A percentile compares a stretch with the other conserved stretches of the same genome.
These are phyloP conservation scores for Podaxis pistillaris DNA, from an alignment of 768 basidiomycete species.

Conservation along the genomic window DNA sequence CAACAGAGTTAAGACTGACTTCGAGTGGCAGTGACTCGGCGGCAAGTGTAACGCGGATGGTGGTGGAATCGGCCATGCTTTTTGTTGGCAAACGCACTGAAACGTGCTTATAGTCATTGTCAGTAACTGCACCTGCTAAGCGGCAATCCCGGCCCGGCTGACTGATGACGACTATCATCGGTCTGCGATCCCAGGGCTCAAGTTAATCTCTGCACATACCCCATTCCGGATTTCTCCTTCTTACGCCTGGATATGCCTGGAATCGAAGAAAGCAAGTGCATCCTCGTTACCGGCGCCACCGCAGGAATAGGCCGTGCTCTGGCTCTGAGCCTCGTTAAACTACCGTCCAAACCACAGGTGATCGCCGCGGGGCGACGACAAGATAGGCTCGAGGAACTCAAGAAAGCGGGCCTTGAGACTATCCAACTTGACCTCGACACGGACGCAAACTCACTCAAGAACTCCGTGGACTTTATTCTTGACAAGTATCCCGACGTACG, in stretches of 20 bases:
- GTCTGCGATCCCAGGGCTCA: background rate
- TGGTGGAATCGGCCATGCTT: background rate
- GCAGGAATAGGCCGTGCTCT: constrained; percentile 58
- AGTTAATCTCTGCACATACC: background rate
- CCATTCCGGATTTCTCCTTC: background rate
- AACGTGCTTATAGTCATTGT: no score
- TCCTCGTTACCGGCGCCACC: constrained; percentile 57
- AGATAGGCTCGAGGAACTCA: constrained; percentile 51
- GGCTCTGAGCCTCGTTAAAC: constrained; percentile 44
- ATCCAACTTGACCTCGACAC: constrained; percentile 43
- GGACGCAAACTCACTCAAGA: constrained; percentile 35
- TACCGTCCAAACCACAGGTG: constrained; percentile 48
- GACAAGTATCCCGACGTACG: constrained; percentile 47
- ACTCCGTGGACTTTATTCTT: constrained; percentile 39
- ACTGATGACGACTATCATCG: background rate
- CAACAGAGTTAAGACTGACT: background rate
- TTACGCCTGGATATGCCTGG: constrained; percentile 24
- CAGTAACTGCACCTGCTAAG: background rate
- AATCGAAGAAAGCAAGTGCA: constrained; percentile 46
- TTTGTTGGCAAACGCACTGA: background rate
- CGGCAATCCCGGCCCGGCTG: background rate
- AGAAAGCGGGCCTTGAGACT: constrained; percentile 37
- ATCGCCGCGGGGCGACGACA: constrained; percentile 51
- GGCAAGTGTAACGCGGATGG: constrained; percentile 2
- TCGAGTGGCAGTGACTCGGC: constrained; percentile 6